Percentiles rank a stretch among this genome's conserved stretches.
Evolutionary conservation across 2,329 filamentous ascomycete species (phyloP).

Genomic region (Penicillium paneum): DNA sequence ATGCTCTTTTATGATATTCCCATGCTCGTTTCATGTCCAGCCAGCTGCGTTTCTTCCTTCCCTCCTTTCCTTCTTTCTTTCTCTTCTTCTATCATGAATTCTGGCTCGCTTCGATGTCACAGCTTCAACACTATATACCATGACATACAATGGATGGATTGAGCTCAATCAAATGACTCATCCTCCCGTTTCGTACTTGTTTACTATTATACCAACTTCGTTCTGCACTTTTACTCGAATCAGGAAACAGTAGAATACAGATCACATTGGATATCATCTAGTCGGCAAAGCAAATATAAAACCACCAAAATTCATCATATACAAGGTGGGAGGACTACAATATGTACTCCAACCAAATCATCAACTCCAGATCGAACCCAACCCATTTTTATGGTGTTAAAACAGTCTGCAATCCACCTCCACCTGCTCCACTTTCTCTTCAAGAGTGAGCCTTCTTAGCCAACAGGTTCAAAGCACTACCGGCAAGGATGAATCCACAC

Average conservation of each 20-base stretch:
- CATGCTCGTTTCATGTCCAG: background rate
- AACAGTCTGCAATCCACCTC: background rate
- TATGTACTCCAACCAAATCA: slow-evolving; percentile 12
- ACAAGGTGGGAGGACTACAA: slow-evolving; percentile 13
- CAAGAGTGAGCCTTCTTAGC: slow-evolving; percentile 55
- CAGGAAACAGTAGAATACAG: slow-evolving; percentile 21
- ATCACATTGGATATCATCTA: slow-evolving; percentile 31
- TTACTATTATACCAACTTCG: background rate
- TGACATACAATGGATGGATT: background rate
- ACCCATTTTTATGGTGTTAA: slow-evolving; percentile 18
- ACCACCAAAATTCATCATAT: slow-evolving; percentile 7
- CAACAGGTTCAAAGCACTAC: slow-evolving; percentile 87
- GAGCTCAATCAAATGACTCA: background rate
- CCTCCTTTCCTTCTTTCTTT: background rate
- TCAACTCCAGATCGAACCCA: slow-evolving; percentile 20
- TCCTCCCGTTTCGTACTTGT: background rate
- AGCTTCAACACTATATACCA: slow-evolving; percentile 6
- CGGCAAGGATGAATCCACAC: slow-evolving; percentile 85
- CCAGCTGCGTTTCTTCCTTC: too few relatives aligned
- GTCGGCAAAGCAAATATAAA: slow-evolving; percentile 18
- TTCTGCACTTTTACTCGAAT: background rate
- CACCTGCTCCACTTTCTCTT: background rate
- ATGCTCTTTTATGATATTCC: slow-evolving; percentile 10
- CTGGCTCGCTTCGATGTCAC: background rate
- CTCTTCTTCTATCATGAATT: background rate